Evolutionary conservation across 164 flowering plant species (phyloP).

Genomic region (Berberis vulgaris): DNA sequence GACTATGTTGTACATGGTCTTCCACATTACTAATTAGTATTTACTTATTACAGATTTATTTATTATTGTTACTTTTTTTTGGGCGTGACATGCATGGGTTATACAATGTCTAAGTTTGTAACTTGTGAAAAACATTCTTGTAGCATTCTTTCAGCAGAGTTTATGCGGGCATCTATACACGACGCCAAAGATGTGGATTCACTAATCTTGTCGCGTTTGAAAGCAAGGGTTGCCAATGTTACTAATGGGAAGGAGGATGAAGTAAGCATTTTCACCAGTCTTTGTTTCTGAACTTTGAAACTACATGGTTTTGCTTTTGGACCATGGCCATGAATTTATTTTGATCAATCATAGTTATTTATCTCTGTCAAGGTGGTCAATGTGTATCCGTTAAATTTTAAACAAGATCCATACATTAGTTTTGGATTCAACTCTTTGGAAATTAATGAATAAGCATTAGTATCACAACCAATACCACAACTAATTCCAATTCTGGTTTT

Average conservation of each 20-base stretch:
- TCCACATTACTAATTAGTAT: too few species aligned
- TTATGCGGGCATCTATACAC: conserved; percentile 78
- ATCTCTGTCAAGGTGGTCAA: too few species aligned
- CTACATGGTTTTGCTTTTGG: background rate
- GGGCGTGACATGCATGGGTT: background rate
- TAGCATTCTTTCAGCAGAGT: conserved; percentile 99
- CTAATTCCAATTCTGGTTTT: too few species aligned
- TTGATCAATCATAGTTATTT: background rate
- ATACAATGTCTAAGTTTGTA: conserved; percentile 17
- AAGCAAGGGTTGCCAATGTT: conserved; percentile 33
- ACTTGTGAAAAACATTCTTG: conserved; percentile 56
- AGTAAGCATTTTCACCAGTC: conserved; percentile 30
- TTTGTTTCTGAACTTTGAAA: background rate
- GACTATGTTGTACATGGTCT: too few species aligned
- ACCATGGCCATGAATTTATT: background rate
- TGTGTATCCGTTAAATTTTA: too few species aligned
- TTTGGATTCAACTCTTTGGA: too few species aligned
- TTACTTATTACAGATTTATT: too few species aligned
- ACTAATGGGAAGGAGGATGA: conserved; percentile 51
- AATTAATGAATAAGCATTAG: too few species aligned
- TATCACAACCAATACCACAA: too few species aligned
- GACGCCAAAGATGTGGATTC: conserved; percentile 52
- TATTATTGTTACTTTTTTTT: too few species aligned
- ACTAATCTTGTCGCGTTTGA: conserved; percentile 43
- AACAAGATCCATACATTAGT: too few species aligned